Evolutionary conservation across 345 rosid genomes (phyloP).

Genomic region (Salix suchowensis): DNA sequence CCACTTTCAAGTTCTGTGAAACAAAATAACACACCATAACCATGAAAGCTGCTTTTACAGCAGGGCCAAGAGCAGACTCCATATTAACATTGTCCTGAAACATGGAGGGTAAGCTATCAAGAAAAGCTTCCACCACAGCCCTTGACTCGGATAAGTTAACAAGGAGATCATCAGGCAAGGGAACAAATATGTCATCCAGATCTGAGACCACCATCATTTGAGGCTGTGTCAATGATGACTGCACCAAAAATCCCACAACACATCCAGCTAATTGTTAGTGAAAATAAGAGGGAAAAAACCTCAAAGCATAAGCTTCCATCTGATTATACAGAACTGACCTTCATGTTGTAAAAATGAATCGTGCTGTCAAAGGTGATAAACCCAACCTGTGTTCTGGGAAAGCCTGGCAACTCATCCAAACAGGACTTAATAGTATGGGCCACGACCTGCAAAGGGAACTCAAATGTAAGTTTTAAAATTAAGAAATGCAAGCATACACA

Average conservation of each 20-base stretch:
- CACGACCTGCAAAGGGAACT: conserved; percentile 49
- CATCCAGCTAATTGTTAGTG: neutral
- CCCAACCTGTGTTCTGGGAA: conserved; percentile 96
- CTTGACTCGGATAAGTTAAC: conserved; percentile 97
- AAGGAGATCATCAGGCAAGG: conserved; percentile 95
- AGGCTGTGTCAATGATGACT: conserved; percentile 96
- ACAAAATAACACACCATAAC: conserved; percentile 67
- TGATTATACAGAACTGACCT: conserved; percentile 48
- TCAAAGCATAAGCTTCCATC: conserved; percentile 9
- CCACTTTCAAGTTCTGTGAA: neutral
- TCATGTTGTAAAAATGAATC: conserved; percentile 92
- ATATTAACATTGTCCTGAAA: conserved; percentile 81
- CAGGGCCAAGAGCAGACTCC: conserved; percentile 99
- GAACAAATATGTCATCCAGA: conserved; percentile 86
- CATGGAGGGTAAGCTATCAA: conserved; percentile 92
- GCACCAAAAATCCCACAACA: conserved; percentile 30
- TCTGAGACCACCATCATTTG: conserved; percentile 99
- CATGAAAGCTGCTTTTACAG: conserved; percentile 90
- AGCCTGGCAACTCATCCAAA: conserved; percentile 93
- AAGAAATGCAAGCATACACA: neutral
- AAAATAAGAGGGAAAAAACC: neutral
- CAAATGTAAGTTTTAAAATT: neutral
- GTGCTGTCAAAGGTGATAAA: conserved; percentile 98
- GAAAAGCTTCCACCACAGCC: conserved; percentile 80
- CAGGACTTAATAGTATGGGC: conserved; percentile 91